phyloP scores from a whole-genome alignment of 345 rosid genomes.

The Excoecaria agallocha region DNA sequence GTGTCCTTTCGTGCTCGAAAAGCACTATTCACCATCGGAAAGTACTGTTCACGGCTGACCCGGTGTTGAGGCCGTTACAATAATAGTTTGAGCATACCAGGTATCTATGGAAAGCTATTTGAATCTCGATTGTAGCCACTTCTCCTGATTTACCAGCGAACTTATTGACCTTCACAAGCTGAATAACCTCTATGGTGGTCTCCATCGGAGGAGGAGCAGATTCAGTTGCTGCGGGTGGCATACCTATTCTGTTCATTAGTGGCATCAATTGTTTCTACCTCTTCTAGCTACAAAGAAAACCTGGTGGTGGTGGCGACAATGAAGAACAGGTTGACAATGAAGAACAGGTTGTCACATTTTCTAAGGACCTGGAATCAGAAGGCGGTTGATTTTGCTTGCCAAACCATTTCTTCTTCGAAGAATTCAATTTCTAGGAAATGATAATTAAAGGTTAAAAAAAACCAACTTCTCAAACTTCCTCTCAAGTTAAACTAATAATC shows the following conservation, averaged over 20 bases:
- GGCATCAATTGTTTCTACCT: conserved; percentile 44
- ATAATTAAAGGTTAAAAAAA: neutral
- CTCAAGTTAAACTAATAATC: neutral
- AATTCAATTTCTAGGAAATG: conserved; percentile 19
- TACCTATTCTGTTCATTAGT: conserved; percentile 39
- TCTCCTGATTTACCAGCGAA: conserved; percentile 64
- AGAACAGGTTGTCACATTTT: conserved; percentile 19
- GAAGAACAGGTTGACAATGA: too few relatives aligned
- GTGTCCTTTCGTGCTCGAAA: too few relatives aligned
- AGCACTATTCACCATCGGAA: too few relatives aligned
- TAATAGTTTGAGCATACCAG: conserved; percentile 42
- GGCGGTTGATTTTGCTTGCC: conserved; percentile 43
- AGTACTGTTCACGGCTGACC: too few relatives aligned
- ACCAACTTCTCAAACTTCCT: neutral
- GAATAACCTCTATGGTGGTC: conserved; percentile 45
- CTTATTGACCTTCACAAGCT: conserved; percentile 23
- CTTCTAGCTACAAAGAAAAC: conserved; percentile 39
- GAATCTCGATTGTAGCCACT: conserved; percentile 84
- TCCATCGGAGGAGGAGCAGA: conserved; percentile 27
- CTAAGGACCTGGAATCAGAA: conserved; percentile 33
- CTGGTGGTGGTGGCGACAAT: conserved; percentile 39
- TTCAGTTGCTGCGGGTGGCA: conserved; percentile 52
- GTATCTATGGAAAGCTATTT: conserved; percentile 79
- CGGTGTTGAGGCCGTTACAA: too few relatives aligned
- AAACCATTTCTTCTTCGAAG: conserved; percentile 61